Evolutionary conservation across 768 basidiomycete genomes (phyloP).

Genomic region (Lentinula edodes): DNA sequence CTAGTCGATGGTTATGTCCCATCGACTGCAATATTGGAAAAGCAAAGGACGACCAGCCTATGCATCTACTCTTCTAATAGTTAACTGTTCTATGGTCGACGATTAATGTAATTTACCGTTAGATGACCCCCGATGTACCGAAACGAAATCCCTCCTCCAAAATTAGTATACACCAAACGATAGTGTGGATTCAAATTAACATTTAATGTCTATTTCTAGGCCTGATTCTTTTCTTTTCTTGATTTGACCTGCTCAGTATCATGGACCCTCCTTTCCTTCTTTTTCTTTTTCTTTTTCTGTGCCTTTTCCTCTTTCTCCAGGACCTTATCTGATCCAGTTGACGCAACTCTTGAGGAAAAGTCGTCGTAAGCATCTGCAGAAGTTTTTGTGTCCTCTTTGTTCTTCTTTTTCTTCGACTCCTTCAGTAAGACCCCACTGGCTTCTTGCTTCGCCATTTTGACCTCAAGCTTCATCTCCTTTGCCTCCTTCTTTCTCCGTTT

Average conservation of each 20-base stretch:
- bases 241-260: neutral
- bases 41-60: neutral
- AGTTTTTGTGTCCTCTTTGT: neutral
- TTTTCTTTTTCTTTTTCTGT: slow-evolving; percentile 10
- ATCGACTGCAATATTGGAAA: neutral
- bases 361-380: neutral
- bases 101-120: neutral
- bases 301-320: slow-evolving; percentile 13
- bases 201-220: neutral
- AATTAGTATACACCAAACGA: neutral
- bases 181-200: neutral
- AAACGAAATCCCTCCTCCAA: neutral
- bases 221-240: neutral
- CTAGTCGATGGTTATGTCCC: neutral
- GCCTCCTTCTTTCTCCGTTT: neutral
- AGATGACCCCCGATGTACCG: neutral
- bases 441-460: neutral
- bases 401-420: neutral
- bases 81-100: neutral
- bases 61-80: neutral
- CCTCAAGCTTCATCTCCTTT: neutral
- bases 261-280: neutral
- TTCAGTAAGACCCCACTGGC: neutral
- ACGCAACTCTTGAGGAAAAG: neutral
- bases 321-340: neutral